Evolutionary conservation across 1,284 basidiomycete species (phyloP).

Genomic region (Cutaneotrichosporon cutaneum): DNA sequence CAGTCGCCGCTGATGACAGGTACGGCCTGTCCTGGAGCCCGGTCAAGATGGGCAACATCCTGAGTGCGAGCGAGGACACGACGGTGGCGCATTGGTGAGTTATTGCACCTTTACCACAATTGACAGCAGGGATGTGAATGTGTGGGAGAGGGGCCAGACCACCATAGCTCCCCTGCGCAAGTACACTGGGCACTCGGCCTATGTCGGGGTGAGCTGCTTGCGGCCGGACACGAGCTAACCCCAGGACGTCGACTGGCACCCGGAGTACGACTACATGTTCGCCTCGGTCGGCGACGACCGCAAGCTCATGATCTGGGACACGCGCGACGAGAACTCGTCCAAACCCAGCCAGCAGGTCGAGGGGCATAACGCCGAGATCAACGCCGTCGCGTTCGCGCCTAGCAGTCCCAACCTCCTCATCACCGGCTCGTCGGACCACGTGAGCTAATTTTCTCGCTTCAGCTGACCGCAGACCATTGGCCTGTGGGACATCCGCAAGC

Average conservation of each 20-base stretch:
- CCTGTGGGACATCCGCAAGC: slow-evolving; percentile 83
- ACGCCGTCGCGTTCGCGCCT: slow-evolving; percentile 87
- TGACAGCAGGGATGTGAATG: slow-evolving; percentile 91
- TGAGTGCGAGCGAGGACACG: slow-evolving; percentile 93
- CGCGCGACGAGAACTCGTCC: slow-evolving; percentile 62
- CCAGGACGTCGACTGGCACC: slow-evolving; percentile 96
- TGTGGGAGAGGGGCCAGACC: slow-evolving; percentile 76
- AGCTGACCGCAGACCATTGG: slow-evolving; percentile 63
- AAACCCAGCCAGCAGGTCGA: slow-evolving; percentile 73
- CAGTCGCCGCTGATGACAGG: slow-evolving; percentile 54
- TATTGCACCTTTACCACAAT: slow-evolving; percentile 55
- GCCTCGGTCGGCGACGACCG: slow-evolving; percentile 97
- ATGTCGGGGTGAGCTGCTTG: slow-evolving; percentile 74
- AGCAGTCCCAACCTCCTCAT: slow-evolving; percentile 78
- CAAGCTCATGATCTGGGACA: slow-evolving; percentile 94
- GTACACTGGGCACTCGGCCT: slow-evolving; percentile 83
- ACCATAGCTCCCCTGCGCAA: slow-evolving; percentile 76
- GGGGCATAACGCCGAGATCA: slow-evolving; percentile 87
- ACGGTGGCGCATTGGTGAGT: slow-evolving; percentile 90
- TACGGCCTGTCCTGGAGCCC: slow-evolving; percentile 95
- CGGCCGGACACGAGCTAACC: too few species aligned
- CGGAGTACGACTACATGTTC: slow-evolving; percentile 77
- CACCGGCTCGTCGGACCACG: slow-evolving; percentile 89
- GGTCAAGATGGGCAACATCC: slow-evolving; percentile 73
- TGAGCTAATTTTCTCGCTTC: background rate